phyloP scores from a whole-genome alignment of 2,329 filamentous ascomycete species.

The Didymella arachidicola region DNA sequence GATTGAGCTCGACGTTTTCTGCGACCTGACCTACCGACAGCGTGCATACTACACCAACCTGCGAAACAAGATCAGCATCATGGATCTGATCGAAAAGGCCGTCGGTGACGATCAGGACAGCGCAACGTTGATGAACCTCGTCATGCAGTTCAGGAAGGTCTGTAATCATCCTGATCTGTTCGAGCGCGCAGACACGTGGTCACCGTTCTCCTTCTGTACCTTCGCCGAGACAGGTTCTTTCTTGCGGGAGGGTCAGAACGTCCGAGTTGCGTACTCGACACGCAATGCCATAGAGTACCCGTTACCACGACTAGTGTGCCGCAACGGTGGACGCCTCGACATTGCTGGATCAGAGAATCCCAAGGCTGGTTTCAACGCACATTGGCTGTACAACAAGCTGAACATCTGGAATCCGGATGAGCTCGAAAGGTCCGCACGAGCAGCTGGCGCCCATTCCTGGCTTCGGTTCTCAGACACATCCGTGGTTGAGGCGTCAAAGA shows the following conservation, averaged over 20 bases:
- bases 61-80: conserved; percentile 96
- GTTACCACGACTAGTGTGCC: conserved; percentile 82
- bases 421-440: conserved; percentile 68
- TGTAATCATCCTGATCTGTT: conserved; percentile 99
- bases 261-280: conserved; percentile 86
- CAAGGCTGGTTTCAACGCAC: conserved; percentile 79
- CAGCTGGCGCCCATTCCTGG: conserved; percentile 81
- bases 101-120: conserved; percentile 94
- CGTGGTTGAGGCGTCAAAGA: conserved; percentile 72
- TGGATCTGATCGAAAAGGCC: conserved; percentile 98
- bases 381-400: conserved; percentile 80
- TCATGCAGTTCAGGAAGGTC: conserved; percentile 99
- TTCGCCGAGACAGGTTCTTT: conserved; percentile 97
- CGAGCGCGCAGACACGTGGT: conserved; percentile 89
- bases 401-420: conserved; percentile 90
- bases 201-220: conserved; percentile 81
- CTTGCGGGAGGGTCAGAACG: conserved; percentile 81
- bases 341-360: conserved; percentile 76
- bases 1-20: conserved; percentile 96
- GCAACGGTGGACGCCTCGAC: conserved; percentile 78
- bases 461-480: conserved; percentile 85
- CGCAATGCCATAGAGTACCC: conserved; percentile 85
- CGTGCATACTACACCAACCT: conserved; percentile 91
- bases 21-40: conserved; percentile 94
- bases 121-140: conserved; percentile 96